Percentiles rank a stretch among this genome's conserved stretches.
Conservation (phyloP, 768 basidiomycete species). For the Dentipellis sp. region DNA sequence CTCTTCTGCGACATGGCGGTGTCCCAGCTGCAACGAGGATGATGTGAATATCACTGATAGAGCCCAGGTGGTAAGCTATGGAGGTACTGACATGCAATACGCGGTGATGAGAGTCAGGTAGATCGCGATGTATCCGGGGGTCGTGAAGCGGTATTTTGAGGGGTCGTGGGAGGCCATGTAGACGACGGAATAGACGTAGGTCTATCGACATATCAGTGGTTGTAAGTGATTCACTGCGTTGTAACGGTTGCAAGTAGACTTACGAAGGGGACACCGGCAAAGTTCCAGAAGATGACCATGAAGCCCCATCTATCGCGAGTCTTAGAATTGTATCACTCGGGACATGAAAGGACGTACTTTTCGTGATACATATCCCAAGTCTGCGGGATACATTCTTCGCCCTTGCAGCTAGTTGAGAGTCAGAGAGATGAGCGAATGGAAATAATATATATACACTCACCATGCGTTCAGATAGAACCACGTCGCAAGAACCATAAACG, state of each 20-base stretch:
- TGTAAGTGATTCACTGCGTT: constrained; percentile 2
- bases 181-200: constrained; percentile 94
- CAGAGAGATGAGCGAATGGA: too few relatives aligned
- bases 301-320: constrained; percentile 64
- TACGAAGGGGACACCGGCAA: constrained; percentile 88
- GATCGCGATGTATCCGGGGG: constrained; percentile 59
- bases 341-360: constrained; percentile 40
- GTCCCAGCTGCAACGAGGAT: constrained; percentile 58
- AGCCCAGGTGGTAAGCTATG: too few relatives aligned
- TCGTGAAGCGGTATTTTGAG: constrained; percentile 78
- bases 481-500: constrained; percentile 91
- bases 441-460: constrained; percentile 27
- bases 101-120: constrained; percentile 72
- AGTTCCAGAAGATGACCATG: constrained; percentile 98
- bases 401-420: constrained; percentile 59
- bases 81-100: constrained; percentile 82
- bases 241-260: constrained; percentile 21
- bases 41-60: not conserved
- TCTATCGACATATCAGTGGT: constrained; percentile 33
- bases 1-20: constrained; percentile 95
- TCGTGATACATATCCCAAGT: constrained; percentile 99
- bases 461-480: constrained; percentile 97
- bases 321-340: not conserved
- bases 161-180: constrained; percentile 97
- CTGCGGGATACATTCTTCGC: constrained; percentile 91